Evolutionary conservation across 2,329 filamentous ascomycete species (phyloP).

Genomic region (Aspergillus novofumigatus): DNA sequence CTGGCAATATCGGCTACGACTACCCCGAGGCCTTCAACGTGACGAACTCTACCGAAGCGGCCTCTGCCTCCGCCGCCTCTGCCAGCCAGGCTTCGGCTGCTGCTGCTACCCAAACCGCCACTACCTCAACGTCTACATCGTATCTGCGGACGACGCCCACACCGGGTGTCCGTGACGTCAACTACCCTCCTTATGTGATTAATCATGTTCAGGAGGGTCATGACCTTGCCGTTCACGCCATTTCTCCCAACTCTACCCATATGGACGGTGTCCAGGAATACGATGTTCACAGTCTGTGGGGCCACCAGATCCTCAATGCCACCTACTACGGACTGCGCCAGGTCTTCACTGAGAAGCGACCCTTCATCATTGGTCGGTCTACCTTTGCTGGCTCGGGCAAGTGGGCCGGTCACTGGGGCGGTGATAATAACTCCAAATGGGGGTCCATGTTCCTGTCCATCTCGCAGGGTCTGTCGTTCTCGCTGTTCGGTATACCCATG

Average conservation of each 20-base stretch:
- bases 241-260: conserved; percentile 74
- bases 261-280: conserved; percentile 70
- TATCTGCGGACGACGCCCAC: conserved; percentile 60
- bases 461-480: conserved; percentile 70
- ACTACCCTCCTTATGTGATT: conserved; percentile 72
- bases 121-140: conserved; percentile 33
- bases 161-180: conserved; percentile 61
- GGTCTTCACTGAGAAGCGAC: conserved; percentile 64
- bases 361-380: conserved; percentile 78
- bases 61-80: conserved; percentile 53
- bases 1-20: conserved; percentile 54
- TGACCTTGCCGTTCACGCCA: conserved; percentile 67
- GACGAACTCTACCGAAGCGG: conserved; percentile 65
- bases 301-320: conserved; percentile 69
- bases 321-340: conserved; percentile 67
- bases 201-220: conserved; percentile 62
- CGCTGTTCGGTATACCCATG: conserved; percentile 72
- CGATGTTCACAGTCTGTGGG: conserved; percentile 77
- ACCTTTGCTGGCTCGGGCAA: conserved; percentile 75
- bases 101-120: conserved; percentile 25
- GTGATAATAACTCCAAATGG: conserved; percentile 69
- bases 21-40: conserved; percentile 68
- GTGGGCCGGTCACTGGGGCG: conserved; percentile 78
- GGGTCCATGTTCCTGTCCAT: conserved; percentile 73
- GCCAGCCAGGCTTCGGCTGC: conserved; percentile 47